These are phyloP conservation scores for Aspergillus fijiensis DNA, from an alignment of 2,329 filamentous ascomycete genomes.

Conservation along the genomic window DNA sequence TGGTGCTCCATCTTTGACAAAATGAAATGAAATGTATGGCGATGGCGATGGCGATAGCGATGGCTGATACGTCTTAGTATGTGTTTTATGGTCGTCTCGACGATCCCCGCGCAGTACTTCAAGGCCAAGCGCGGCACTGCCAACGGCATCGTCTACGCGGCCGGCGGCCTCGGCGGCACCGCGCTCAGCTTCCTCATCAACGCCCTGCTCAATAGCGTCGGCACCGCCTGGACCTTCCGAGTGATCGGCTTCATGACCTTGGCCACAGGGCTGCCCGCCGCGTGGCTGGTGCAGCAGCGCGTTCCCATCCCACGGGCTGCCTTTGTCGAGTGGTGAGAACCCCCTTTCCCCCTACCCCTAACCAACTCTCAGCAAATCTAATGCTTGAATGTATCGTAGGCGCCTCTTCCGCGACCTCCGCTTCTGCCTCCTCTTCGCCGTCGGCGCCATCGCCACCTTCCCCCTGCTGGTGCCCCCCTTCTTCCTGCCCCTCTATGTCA, in stretches of 20 bases:
- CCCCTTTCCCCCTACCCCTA: neutral
- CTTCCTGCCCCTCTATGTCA: constrained; percentile 59
- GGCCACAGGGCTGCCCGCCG: constrained; percentile 56
- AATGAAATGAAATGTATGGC: too few species aligned
- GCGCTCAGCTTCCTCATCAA: constrained; percentile 54
- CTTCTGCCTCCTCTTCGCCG: constrained; percentile 56
- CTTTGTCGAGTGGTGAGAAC: constrained; percentile 52
- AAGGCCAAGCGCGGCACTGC: constrained; percentile 54
- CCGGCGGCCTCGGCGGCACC: constrained; percentile 57
- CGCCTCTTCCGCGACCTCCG: constrained; percentile 53
- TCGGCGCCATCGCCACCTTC: constrained; percentile 58
- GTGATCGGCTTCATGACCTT: constrained; percentile 53
- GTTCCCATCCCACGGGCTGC: constrained; percentile 37
- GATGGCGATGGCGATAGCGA: neutral
- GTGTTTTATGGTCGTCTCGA: constrained; percentile 51
- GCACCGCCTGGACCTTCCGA: constrained; percentile 42
- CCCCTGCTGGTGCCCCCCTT: constrained; percentile 62
- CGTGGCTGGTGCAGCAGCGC: constrained; percentile 48
- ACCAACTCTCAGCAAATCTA: neutral
- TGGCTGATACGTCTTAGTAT: constrained; percentile 12
- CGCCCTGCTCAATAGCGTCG: constrained; percentile 38
- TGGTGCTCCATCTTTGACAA: constrained; percentile 2
- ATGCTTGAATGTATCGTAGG: constrained; percentile 29
- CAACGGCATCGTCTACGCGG: constrained; percentile 47
- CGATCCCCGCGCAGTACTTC: constrained; percentile 57